Conservation (phyloP, 2,329 filamentous ascomycete genomes). For the Beauveria medogensis region DNA sequence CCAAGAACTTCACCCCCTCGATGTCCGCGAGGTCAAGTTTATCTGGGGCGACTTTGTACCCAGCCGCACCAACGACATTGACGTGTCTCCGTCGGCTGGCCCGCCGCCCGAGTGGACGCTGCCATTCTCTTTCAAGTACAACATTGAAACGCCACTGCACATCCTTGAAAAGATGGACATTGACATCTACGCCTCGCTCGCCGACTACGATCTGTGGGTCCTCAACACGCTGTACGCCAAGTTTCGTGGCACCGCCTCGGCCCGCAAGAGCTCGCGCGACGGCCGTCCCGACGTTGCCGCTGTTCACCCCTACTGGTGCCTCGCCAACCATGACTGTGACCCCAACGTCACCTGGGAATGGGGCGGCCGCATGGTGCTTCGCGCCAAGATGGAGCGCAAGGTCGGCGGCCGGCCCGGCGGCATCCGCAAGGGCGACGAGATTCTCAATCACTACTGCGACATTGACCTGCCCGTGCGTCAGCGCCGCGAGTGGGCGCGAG, state of each 20-base stretch:
- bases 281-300: conserved; percentile 85
- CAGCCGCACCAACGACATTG: conserved; percentile 42
- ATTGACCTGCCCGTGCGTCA: conserved; percentile 68
- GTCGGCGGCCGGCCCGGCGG: conserved; percentile 45
- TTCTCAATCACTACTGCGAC: conserved; percentile 93
- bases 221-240: conserved; percentile 90
- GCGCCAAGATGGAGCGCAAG: conserved; percentile 50
- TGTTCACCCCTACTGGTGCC: conserved; percentile 91
- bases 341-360: conserved; percentile 95
- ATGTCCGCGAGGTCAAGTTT: conserved; percentile 57
- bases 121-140: conserved; percentile 70
- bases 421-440: conserved; percentile 72
- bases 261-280: conserved; percentile 65
- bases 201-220: conserved; percentile 66
- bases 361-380: conserved; percentile 69
- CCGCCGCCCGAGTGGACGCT: conserved; percentile 59
- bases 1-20: conserved; percentile 52
- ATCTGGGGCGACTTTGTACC: conserved; percentile 62
- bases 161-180: conserved; percentile 79
- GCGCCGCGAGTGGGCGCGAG: conserved; percentile 79
- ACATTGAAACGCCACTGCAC: conserved; percentile 66
- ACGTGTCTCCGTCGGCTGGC: conserved; percentile 43
- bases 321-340: conserved; percentile 93
- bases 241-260: conserved; percentile 86
- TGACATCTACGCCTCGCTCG: conserved; percentile 57